A percentile compares a stretch with the other conserved stretches of the same genome.
phyloP scores from a whole-genome alignment of 2,329 filamentous ascomycete species.

The Ascochyta koolunga region DNA sequence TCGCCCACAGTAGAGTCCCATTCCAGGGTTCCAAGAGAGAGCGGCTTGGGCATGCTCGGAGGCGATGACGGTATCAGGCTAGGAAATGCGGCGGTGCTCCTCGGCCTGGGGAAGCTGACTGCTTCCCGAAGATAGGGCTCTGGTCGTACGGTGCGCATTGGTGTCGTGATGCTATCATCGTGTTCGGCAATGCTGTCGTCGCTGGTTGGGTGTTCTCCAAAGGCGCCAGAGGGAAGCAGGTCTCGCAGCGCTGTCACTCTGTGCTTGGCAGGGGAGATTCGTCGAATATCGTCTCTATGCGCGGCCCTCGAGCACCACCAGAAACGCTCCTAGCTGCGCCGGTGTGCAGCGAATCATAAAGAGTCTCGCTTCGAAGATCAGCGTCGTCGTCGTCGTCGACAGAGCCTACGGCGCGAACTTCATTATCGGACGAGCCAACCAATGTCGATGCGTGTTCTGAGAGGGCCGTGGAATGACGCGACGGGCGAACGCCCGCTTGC shows the following conservation, averaged over 20 bases:
- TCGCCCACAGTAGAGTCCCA: slow-evolving; percentile 49
- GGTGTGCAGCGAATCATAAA: slow-evolving; percentile 78
- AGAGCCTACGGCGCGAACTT: slow-evolving; percentile 67
- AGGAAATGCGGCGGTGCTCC: slow-evolving; percentile 46
- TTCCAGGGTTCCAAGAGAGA: slow-evolving; percentile 49
- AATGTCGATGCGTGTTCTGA: slow-evolving; percentile 70
- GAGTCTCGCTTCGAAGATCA: slow-evolving; percentile 78
- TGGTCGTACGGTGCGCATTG: slow-evolving; percentile 51
- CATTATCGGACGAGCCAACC: slow-evolving; percentile 70
- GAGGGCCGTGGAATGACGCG: slow-evolving; percentile 60
- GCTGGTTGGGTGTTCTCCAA: slow-evolving; percentile 46
- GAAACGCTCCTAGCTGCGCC: slow-evolving; percentile 70
- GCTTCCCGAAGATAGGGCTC: slow-evolving; percentile 45
- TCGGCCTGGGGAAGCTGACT: slow-evolving; percentile 39
- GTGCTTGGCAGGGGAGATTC: slow-evolving; percentile 66
- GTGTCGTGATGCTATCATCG: slow-evolving; percentile 57
- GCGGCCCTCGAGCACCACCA: slow-evolving; percentile 68
- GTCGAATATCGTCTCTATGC: slow-evolving; percentile 80
- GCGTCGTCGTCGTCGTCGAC: slow-evolving; percentile 78
- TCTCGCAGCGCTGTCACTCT: slow-evolving; percentile 56
- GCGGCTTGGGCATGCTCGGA: slow-evolving; percentile 51
- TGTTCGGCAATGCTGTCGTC: slow-evolving; percentile 57
- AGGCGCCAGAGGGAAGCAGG: slow-evolving; percentile 55
- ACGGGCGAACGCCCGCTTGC: slow-evolving; percentile 50
- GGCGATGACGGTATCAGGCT: slow-evolving; percentile 53